A percentile compares a stretch with the other conserved stretches of the same genome.
These are phyloP conservation scores for Musa troglodytarum DNA, from an alignment of 176 grass and related monocot genomes.

Conservation along the genomic window DNA sequence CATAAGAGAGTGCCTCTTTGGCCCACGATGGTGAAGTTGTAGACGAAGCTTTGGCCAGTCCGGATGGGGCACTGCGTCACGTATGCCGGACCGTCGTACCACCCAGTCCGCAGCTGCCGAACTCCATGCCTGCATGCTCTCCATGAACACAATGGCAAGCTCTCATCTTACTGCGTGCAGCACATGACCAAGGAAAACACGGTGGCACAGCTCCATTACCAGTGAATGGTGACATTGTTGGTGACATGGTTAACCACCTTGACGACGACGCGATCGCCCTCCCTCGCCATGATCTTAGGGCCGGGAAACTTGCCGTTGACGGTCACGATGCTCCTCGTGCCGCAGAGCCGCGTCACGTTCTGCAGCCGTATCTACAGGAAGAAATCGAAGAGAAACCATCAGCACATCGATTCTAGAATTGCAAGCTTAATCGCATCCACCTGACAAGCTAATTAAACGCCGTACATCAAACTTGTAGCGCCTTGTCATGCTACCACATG, in stretches of 20 bases:
- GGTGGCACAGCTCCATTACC: conserved; percentile 19
- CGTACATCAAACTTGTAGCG: conserved; percentile 56
- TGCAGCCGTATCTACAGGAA: conserved; percentile 27
- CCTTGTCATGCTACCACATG: conserved; percentile 28
- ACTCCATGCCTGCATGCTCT: conserved; percentile 38
- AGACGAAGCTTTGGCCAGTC: conserved; percentile 44
- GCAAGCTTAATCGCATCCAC: too few relatives aligned
- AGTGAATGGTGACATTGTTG: conserved; percentile 58
- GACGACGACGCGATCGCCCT: conserved; percentile 50
- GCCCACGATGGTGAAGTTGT: conserved; percentile 48
- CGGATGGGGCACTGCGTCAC: conserved; percentile 64
- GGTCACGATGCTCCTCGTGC: conserved; percentile 43
- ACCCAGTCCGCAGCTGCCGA: conserved; percentile 50
- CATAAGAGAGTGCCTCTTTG: conserved; percentile 58
- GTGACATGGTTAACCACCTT: conserved; percentile 52
- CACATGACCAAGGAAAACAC: background rate
- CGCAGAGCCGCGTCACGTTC: conserved; percentile 46
- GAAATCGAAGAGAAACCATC: background rate
- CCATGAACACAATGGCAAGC: background rate
- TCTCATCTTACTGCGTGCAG: background rate
- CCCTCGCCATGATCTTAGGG: conserved; percentile 39
- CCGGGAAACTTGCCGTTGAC: conserved; percentile 66
- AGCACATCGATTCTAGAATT: too few relatives aligned
- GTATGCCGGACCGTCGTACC: conserved; percentile 60
- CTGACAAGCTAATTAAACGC: background rate